These are phyloP conservation scores for Leccinum fuscescens DNA, from an alignment of 1,284 basidiomycete species.

Conservation along the genomic window DNA sequence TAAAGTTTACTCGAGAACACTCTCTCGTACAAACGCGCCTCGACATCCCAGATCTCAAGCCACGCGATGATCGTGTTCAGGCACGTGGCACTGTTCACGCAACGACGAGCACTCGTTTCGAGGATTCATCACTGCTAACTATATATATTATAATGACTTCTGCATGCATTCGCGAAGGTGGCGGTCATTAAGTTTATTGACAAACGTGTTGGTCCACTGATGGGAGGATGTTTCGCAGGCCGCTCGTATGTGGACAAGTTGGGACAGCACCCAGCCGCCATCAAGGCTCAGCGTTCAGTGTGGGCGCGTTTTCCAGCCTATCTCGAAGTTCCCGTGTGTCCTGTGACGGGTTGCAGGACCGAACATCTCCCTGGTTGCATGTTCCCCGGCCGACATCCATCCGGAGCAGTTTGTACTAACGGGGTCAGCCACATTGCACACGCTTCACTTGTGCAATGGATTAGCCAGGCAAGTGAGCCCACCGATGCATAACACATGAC, in stretches of 20 bases:
- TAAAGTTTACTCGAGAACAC: background rate
- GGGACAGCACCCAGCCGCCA: constrained; percentile 5
- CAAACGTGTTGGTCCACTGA: constrained; percentile 3
- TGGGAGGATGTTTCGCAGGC: constrained; percentile 2
- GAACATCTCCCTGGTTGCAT: constrained; percentile 1
- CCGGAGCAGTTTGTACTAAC: background rate
- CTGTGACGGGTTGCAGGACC: constrained; percentile 11
- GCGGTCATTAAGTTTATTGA: constrained; percentile 19
- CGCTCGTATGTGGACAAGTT: background rate
- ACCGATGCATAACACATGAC: constrained; percentile 5
- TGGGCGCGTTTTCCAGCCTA: constrained; percentile 2
- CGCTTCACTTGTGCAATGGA: constrained; percentile 1
- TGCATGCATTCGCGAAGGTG: constrained; percentile 9
- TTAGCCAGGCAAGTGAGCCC: constrained; percentile 4
- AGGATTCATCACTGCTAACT: constrained; percentile 4
- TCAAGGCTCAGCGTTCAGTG: background rate
- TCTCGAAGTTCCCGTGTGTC: constrained; percentile 5
- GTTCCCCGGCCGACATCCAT: background rate
- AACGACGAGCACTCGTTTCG: constrained; percentile 6
- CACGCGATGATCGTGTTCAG: constrained; percentile 7
- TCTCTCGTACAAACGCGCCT: background rate
- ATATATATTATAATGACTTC: constrained; percentile 6
- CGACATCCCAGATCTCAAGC: constrained; percentile 11
- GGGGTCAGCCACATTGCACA: constrained; percentile 4
- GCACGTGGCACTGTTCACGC: constrained; percentile 3